Conservation (phyloP, 2,329 filamentous ascomycete species). For the Tolypocladium ophioglossoides region DNA sequence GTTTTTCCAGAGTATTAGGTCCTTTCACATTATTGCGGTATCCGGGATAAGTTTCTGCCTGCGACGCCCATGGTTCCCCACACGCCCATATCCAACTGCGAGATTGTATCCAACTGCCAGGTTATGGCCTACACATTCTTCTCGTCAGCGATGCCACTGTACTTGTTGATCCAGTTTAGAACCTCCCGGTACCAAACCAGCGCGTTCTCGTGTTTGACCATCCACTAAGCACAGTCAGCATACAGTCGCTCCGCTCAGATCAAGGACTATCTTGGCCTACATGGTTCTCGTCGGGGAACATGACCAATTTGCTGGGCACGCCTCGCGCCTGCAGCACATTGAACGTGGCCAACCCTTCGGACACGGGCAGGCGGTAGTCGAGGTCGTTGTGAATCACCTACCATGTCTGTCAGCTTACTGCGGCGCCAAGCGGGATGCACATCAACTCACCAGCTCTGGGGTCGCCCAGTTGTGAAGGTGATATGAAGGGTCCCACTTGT, state of each 20-base stretch:
- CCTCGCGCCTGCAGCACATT: constrained; percentile 70
- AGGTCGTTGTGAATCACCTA: constrained; percentile 72
- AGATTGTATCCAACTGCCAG: too few relatives aligned
- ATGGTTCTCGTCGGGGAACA: constrained; percentile 67
- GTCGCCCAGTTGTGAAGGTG: constrained; percentile 66
- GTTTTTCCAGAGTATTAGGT: not conserved
- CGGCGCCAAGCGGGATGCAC: not conserved
- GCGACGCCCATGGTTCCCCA: not conserved
- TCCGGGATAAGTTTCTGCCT: not conserved
- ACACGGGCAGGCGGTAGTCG: constrained; percentile 79
- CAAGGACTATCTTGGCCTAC: constrained; percentile 14
- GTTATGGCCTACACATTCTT: not conserved
- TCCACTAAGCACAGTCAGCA: constrained; percentile 43
- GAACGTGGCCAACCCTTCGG: constrained; percentile 76
- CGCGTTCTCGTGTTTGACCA: constrained; percentile 84
- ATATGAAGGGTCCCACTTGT: constrained; percentile 58
- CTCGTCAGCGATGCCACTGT: constrained; percentile 32
- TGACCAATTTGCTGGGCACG: constrained; percentile 67
- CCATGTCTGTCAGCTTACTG: not conserved
- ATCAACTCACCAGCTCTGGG: constrained; percentile 58
- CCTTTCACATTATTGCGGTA: not conserved
- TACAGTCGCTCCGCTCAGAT: not conserved
- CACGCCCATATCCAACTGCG: not conserved
- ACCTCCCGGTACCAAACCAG: constrained; percentile 86
- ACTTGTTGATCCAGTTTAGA: constrained; percentile 63